Evolutionary conservation across 2,329 filamentous ascomycete genomes (phyloP).

Genomic region (Clonostachys rhizophaga): DNA sequence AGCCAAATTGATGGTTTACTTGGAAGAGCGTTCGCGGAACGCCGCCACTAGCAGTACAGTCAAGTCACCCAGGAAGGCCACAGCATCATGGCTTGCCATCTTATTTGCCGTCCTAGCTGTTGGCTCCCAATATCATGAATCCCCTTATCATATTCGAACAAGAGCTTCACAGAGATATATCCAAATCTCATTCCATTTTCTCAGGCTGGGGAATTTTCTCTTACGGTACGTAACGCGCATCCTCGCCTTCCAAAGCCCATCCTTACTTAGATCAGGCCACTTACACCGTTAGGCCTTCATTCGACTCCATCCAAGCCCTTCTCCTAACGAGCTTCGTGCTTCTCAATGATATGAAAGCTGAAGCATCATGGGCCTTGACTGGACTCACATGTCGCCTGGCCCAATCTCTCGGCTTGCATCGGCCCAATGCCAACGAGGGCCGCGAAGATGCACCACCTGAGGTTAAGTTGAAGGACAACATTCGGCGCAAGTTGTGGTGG

Average conservation of each 20-base stretch:
- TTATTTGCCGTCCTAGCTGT: conserved; percentile 62
- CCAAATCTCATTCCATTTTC: conserved; percentile 61
- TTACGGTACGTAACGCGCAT: conserved; percentile 35
- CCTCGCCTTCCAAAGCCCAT: neutral
- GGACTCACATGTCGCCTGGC: conserved; percentile 62
- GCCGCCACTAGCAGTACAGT: conserved; percentile 30
- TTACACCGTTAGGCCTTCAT: conserved; percentile 41
- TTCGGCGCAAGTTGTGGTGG: conserved; percentile 57
- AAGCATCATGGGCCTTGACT: conserved; percentile 62
- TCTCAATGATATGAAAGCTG: conserved; percentile 66
- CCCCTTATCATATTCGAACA: conserved; percentile 56
- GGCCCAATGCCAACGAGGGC: conserved; percentile 34
- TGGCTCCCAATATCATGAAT: conserved; percentile 63
- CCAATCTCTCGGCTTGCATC: conserved; percentile 59
- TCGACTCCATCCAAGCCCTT: conserved; percentile 62
- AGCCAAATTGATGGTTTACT: conserved; percentile 58
- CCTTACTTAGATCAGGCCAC: neutral
- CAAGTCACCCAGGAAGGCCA: conserved; percentile 45
- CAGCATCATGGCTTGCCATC: conserved; percentile 62
- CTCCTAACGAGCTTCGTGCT: conserved; percentile 59
- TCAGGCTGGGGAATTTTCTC: conserved; percentile 59
- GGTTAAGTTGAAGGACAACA: conserved; percentile 44
- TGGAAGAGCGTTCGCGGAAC: conserved; percentile 58
- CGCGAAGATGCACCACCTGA: conserved; percentile 37
- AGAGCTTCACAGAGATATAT: conserved; percentile 56